Conservation (phyloP, 2,329 filamentous ascomycete genomes). For the Diaporthe aspalathi region DNA sequence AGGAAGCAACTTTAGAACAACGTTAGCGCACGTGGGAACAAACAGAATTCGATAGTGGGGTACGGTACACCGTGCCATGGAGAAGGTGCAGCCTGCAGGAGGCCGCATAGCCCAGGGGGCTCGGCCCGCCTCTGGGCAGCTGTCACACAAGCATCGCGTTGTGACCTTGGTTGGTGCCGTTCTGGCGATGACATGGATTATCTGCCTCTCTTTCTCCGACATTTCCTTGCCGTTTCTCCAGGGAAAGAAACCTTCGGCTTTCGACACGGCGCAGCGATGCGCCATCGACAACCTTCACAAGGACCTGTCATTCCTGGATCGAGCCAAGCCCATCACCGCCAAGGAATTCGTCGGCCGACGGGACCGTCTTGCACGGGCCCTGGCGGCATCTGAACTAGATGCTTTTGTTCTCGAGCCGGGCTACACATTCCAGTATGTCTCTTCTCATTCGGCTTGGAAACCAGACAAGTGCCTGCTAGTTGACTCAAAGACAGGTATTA, state of each 20-base stretch:
- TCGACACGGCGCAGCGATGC: conserved; percentile 71
- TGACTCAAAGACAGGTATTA: conserved; percentile 57
- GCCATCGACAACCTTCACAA: conserved; percentile 63
- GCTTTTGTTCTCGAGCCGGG: conserved; percentile 73
- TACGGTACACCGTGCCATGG: conserved; percentile 10
- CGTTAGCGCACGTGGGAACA: background rate
- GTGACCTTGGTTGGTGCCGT: conserved; percentile 4
- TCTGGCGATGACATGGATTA: background rate
- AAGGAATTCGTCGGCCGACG: conserved; percentile 66
- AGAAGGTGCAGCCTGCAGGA: conserved; percentile 20
- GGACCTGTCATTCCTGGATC: conserved; percentile 62
- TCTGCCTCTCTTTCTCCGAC: background rate
- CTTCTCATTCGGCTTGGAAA: too few species aligned
- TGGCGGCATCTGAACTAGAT: conserved; percentile 63
- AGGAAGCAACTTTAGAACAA: too few species aligned
- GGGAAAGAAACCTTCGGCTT: conserved; percentile 57
- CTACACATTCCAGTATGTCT: conserved; percentile 67
- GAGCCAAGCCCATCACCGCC: conserved; percentile 58
- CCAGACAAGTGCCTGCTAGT: background rate
- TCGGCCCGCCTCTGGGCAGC: background rate
- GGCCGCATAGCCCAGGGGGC: background rate
- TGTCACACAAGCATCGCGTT: conserved; percentile 1
- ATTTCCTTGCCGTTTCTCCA: background rate
- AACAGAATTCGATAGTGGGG: background rate
- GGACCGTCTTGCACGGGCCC: conserved; percentile 65